Evolutionary conservation across 106 monocot species (phyloP), one percentile per base, ranked within the genome.

Genomic region (Dendrobium officinale): DNA sequence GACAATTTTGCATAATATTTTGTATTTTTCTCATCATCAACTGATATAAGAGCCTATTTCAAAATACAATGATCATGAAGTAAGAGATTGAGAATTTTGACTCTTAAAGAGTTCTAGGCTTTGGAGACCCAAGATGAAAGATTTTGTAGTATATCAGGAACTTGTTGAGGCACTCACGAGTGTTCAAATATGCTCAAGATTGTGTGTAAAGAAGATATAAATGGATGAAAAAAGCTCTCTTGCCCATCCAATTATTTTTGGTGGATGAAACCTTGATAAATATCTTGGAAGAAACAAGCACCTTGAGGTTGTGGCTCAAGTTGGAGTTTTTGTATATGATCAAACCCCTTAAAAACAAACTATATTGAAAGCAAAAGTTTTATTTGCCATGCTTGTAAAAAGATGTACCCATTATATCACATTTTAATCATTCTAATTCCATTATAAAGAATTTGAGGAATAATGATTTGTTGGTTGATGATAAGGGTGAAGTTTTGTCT

Each of bases 311-410:
- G 26, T 40, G 15, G 16, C 13, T 37, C 40, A 72, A 41, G 31
- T 37, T 72, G 40, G 72, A 72, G 72, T 72, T 11, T 72, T 72
- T 72, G 72, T 9, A 37, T 2, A 72, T 72, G 72, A 72, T 40
- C 15, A 72, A 40, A 18, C 17, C 13, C 13, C 29, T 41, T 26
- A 41, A 2, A 37, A 37, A 37, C 15, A 27, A 55, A 17, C 4
- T 67, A 1, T 67, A 67, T 67, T 10, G 6, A 8, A 67, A 67
- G 24, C 5, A 67, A 67, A 27, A 26, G 24, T 67, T 67, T 3
- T 27, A 67, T 67, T 67, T 67, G 1, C n/a, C 27, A 7, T 67
- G 67, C 8, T 27, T 67, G 26, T n/a, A 67, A 24, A 17, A 67
- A 27, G 10, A 6, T 67, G 3, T 9, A 27, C 26, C 10, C 0